Conservation (phyloP, 2,329 filamentous ascomycete species). For the Exophiala calicioides region DNA sequence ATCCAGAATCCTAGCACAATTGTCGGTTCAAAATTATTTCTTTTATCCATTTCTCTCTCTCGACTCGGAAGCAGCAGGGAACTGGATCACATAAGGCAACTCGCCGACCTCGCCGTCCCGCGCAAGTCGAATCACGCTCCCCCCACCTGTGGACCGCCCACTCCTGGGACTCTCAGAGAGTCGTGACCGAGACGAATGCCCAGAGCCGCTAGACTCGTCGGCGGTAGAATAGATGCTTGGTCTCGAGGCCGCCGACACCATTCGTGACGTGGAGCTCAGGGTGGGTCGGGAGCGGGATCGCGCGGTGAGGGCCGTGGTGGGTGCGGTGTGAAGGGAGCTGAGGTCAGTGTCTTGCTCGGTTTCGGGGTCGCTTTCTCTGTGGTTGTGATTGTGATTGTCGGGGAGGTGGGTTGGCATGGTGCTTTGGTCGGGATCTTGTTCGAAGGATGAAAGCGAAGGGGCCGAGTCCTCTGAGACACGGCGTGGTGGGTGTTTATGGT, state of each 20-base stretch:
- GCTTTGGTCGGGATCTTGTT: conserved; percentile 3
- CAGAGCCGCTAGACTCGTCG: conserved; percentile 4
- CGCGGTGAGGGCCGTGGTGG: conserved; percentile 6
- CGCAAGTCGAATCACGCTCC: conserved; percentile 21
- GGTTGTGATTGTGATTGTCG: conserved; percentile 2
- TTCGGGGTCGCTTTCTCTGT: background rate
- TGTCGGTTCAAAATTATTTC: too few species aligned
- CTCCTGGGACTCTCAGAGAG: conserved; percentile 1
- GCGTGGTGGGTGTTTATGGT: conserved; percentile 16
- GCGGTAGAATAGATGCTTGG: conserved; percentile 3
- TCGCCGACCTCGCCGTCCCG: conserved; percentile 7
- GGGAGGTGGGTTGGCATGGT: background rate
- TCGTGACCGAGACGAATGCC: background rate
- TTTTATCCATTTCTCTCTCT: too few species aligned
- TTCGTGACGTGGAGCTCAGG: conserved; percentile 11
- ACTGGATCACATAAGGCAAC: conserved; percentile 23
- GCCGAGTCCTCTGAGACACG: conserved; percentile 28
- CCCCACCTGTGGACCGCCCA: conserved; percentile 1
- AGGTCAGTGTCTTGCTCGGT: conserved; percentile 10
- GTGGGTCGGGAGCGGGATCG: conserved; percentile 10
- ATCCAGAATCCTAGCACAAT: too few species aligned
- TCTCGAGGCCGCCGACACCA: conserved; percentile 23
- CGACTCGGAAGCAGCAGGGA: background rate
- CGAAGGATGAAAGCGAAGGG: conserved; percentile 22
- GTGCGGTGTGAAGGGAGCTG: conserved; percentile 16